Evolutionary conservation across 169 alveolate genomes (phyloP).

Genomic region (Plasmodium malariae): DNA sequence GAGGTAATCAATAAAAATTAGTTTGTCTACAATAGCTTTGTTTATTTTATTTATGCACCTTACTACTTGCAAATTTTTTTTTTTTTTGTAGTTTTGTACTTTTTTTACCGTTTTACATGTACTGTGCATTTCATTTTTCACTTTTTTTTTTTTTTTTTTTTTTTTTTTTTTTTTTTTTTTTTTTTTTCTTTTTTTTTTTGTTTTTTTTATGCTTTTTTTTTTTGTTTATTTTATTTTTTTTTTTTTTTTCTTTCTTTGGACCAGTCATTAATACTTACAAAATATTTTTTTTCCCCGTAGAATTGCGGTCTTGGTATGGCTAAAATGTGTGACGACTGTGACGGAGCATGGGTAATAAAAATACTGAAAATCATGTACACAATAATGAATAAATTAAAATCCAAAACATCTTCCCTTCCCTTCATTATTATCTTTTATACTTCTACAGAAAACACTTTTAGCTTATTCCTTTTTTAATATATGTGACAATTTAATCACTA

Average conservation of each 20-base stretch:
- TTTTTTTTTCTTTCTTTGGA: not conserved
- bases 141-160: constrained; percentile 1
- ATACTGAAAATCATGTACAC: not conserved
- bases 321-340: constrained; percentile 57
- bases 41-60: not conserved
- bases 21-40: not conserved
- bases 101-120: not conserved
- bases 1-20: constrained; percentile 24
- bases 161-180: not conserved
- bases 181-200: not conserved
- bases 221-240: not conserved
- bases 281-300: not conserved
- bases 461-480: constrained; percentile 67
- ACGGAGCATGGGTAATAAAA: constrained; percentile 70
- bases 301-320: constrained; percentile 72
- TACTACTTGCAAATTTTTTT: not conserved
- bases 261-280: not conserved
- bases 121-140: not conserved
- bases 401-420: not conserved
- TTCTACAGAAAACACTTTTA: constrained; percentile 52
- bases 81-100: not conserved
- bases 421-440: constrained; percentile 5
- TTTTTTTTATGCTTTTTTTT: no score
- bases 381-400: no score
- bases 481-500: constrained; percentile 58